phyloP scores from a whole-genome alignment of 2,329 filamentous ascomycete species.

The Colletotrichum musae region DNA sequence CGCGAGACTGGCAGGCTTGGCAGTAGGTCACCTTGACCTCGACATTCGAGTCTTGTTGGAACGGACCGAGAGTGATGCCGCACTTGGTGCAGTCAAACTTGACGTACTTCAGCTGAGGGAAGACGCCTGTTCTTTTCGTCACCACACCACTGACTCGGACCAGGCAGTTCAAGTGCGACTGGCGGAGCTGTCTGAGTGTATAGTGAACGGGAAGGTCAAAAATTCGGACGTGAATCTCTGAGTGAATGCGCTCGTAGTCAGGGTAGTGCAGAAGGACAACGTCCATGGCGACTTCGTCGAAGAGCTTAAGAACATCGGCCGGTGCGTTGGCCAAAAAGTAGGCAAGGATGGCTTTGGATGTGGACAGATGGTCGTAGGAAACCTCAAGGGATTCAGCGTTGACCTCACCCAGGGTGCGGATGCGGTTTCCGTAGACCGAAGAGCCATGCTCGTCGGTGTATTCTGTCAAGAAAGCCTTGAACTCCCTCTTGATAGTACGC shows the following conservation, averaged over 20 bases:
- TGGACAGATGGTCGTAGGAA: conserved; percentile 91
- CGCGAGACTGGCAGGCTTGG: conserved; percentile 94
- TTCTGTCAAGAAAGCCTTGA: conserved; percentile 96
- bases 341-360: conserved; percentile 92
- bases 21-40: conserved; percentile 98
- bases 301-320: conserved; percentile 94
- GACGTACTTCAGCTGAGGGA: conserved; percentile 98
- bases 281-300: conserved; percentile 97
- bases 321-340: conserved; percentile 98
- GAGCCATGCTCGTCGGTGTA: conserved; percentile 91
- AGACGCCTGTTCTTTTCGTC: conserved; percentile 93
- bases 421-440: conserved; percentile 95
- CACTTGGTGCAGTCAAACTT: conserved; percentile 98
- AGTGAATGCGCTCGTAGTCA: conserved; percentile 97
- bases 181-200: conserved; percentile 93
- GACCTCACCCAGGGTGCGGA: conserved; percentile 94
- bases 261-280: conserved; percentile 96
- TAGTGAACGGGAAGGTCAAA: conserved; percentile 95
- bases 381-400: conserved; percentile 98
- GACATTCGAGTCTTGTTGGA: conserved; percentile 96
- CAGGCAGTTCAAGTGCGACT: conserved; percentile 95
- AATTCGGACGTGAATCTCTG: conserved; percentile 97
- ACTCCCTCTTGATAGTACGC: conserved; percentile 93
- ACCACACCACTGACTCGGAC: conserved; percentile 96
- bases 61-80: conserved; percentile 90